Percentiles rank a stretch among this genome's conserved stretches.
Conservation (phyloP, 228 moss, liverwort and hornwort genomes). For the Sphagnum fallax region DNA sequence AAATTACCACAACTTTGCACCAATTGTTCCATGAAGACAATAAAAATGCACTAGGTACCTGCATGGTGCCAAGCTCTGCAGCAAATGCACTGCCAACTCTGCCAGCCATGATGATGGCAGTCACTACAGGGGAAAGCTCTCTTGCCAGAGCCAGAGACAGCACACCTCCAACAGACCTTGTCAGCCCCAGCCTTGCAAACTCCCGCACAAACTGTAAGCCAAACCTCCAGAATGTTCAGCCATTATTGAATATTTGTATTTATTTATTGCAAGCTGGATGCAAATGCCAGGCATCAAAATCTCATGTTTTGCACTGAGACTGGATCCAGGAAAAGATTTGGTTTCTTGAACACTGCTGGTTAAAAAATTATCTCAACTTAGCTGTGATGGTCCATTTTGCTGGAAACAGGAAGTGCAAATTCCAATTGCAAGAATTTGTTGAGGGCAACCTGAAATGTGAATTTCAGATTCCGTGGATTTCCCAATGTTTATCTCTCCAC, state of each 20-base stretch:
- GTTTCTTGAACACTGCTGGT: neutral
- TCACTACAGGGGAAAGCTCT: constrained; percentile 93
- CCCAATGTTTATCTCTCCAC: too few species aligned
- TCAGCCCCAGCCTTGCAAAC: constrained; percentile 93
- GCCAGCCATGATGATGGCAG: constrained; percentile 95
- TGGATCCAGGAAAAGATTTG: neutral
- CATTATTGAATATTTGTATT: neutral
- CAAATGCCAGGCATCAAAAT: neutral
- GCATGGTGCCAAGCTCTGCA: constrained; percentile 99
- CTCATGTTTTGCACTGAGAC: neutral
- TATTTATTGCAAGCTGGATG: too few species aligned
- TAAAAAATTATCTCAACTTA: neutral
- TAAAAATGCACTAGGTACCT: constrained; percentile 29
- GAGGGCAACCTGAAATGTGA: too few species aligned
- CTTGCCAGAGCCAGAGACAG: constrained; percentile 86
- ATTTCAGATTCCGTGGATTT: too few species aligned
- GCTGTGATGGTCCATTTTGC: neutral
- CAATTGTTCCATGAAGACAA: neutral
- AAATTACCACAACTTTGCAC: neutral
- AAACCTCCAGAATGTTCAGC: neutral
- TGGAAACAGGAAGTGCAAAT: neutral
- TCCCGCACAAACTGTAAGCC: constrained; percentile 89
- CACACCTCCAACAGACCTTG: constrained; percentile 95
- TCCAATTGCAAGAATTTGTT: too few species aligned
- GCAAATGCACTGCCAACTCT: constrained; percentile 99